These are phyloP conservation scores for Neonectria neomacrospora DNA, from an alignment of 2,329 filamentous ascomycete genomes.

Conservation along the genomic window DNA sequence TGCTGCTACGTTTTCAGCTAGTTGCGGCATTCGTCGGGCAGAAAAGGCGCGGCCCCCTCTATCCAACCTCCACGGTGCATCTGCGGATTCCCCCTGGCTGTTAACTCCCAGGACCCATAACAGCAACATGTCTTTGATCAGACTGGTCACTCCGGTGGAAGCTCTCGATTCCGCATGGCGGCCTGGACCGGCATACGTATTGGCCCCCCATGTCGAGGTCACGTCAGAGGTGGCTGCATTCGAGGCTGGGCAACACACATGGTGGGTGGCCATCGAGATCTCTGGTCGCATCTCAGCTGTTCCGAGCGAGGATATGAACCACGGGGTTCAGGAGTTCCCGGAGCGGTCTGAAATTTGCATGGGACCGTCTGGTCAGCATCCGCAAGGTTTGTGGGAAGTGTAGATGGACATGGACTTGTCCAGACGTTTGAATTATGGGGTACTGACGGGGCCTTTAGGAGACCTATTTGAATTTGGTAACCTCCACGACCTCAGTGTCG, in stretches of 20 bases:
- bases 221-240: conserved; percentile 55
- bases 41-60: conserved; percentile 34
- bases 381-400: conserved; percentile 36
- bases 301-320: not conserved
- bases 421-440: not conserved
- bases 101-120: not conserved
- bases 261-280: conserved; percentile 65
- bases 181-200: conserved; percentile 37
- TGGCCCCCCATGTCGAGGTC: conserved; percentile 57
- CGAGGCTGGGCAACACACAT: conserved; percentile 45
- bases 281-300: conserved; percentile 48
- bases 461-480: conserved; percentile 56
- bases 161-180: not conserved
- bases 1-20: conserved; percentile 27
- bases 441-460: conserved; percentile 41
- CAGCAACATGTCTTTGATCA: not conserved
- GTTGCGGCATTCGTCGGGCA: conserved; percentile 25
- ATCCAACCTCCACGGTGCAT: conserved; percentile 32
- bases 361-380: conserved; percentile 23
- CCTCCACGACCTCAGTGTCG: conserved; percentile 60
- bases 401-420: conserved; percentile 9
- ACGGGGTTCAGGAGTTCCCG: conserved; percentile 6
- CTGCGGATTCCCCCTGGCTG: conserved; percentile 5
- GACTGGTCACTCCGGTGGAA: not conserved
- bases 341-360: conserved; percentile 21